Base-by-base conservation (phyloP, 2,329 filamentous ascomycete genomes). In the Lasiodiplodia sp. region DNA sequence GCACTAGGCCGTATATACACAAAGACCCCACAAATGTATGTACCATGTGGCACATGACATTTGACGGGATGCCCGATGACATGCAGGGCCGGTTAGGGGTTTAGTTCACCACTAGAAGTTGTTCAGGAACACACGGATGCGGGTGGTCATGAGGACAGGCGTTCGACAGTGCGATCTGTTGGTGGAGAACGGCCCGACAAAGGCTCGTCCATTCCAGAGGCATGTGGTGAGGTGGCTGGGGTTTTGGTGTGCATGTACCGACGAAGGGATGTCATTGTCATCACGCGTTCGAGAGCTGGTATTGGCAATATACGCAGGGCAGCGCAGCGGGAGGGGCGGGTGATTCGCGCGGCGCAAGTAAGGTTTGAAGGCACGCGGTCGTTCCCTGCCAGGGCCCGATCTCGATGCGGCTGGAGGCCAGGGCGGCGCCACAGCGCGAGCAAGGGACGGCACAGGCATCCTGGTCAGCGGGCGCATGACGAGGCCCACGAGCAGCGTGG, bases 381-480 rank as follows among this genome's bases (percentile, higher is more conserved):
- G 12, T 53, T 23, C 5, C 21, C 12, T 23, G 21, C 12, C 51
- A 51, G 40, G 58, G 37, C 38, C 58, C 40, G 40, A 62, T 62
- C 60, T 64, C 60, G 60, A 51, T 51, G 44, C 44, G 23, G 25
- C 11, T 44, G 2, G 28, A n/a, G 28, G 44, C 18, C 44, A 52
- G 58, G 40, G n/a, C 58, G 31, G 55, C 23, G 34, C 52, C 47
- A 21, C 52, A 34, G 25, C 25, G 16, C 25, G 25, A 23, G 28
- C 58, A 62, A 62, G 58, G 58, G 40, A 34, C 58, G 23, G 58
- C 16, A 23, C 25, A 10, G 25, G 1, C 23, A 49, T 37, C 58
- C 58, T 40, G 58, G 58, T 49, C 58, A 49, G 40, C 58, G 44
- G 60, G 60, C 60, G 60, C 60, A 64, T 64, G 60, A 52, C 60